Conservation (phyloP, 1,284 basidiomycete genomes). For the Moesziomyces globuligerus region DNA sequence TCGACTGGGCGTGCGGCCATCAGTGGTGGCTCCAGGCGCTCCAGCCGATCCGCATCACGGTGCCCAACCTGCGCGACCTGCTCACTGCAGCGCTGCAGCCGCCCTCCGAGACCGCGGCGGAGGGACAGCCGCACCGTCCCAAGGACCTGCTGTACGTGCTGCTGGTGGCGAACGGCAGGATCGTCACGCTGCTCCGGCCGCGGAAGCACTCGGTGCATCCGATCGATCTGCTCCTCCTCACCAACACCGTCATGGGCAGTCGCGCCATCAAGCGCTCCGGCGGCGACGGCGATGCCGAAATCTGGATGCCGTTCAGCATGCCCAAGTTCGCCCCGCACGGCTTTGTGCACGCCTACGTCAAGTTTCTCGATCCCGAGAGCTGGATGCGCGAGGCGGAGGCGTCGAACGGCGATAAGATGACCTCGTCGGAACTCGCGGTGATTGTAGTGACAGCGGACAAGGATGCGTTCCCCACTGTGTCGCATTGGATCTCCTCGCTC, state of each 20-base stretch:
- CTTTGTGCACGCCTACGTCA: slow-evolving; percentile 92
- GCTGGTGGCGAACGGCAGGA: slow-evolving; percentile 79
- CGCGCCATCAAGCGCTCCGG: slow-evolving; percentile 69
- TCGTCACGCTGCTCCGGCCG: slow-evolving; percentile 88
- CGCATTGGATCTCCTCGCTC: slow-evolving; percentile 72
- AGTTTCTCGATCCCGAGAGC: slow-evolving; percentile 72
- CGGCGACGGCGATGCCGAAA: slow-evolving; percentile 74
- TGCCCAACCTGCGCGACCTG: slow-evolving; percentile 70
- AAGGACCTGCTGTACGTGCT: slow-evolving; percentile 85
- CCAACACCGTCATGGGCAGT: slow-evolving; percentile 72
- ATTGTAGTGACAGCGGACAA: slow-evolving; percentile 61
- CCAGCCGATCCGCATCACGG: slow-evolving; percentile 80
- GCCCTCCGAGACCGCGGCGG: slow-evolving; percentile 15
- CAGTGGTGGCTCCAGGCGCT: slow-evolving; percentile 76
- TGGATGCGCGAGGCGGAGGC: background rate
- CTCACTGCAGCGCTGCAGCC: slow-evolving; percentile 67
- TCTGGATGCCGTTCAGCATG: slow-evolving; percentile 94
- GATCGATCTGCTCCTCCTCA: slow-evolving; percentile 67
- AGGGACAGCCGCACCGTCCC: slow-evolving; percentile 71
- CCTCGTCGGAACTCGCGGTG: slow-evolving; percentile 37
- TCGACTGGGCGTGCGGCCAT: slow-evolving; percentile 71
- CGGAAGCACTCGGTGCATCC: slow-evolving; percentile 94
- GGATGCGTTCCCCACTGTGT: slow-evolving; percentile 68
- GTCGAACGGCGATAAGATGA: slow-evolving; percentile 9
- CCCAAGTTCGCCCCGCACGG: slow-evolving; percentile 91